Percentiles rank a stretch among this genome's conserved stretches.
Evolutionary conservation across 164 flowering plant species (phyloP).

Genomic region (Chimonanthus praecox): DNA sequence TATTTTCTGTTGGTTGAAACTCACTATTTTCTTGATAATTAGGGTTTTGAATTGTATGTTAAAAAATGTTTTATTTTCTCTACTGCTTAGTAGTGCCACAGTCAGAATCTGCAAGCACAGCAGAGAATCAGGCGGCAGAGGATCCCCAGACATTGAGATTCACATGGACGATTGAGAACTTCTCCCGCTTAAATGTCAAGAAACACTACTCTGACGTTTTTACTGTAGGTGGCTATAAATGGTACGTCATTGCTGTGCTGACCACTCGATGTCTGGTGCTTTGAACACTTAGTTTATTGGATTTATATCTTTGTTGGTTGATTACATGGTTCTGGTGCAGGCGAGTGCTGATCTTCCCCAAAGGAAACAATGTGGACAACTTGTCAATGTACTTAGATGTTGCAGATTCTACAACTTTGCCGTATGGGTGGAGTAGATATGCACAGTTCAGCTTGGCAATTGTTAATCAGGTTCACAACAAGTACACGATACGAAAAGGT

Average conservation of each 20-base stretch:
- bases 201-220: conserved; percentile 71
- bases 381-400: conserved; percentile 81
- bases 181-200: conserved; percentile 59
- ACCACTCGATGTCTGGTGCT: background rate
- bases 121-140: conserved; percentile 57
- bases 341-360: conserved; percentile 73
- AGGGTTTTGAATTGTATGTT: conserved; percentile 15
- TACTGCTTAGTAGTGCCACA: conserved; percentile 35
- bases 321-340: conserved; percentile 25
- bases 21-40: conserved; percentile 3
- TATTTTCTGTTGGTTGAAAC: background rate
- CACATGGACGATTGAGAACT: conserved; percentile 71
- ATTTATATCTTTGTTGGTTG: conserved; percentile 1
- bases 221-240: conserved; percentile 59
- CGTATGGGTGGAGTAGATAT: conserved; percentile 84
- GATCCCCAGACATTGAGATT: conserved; percentile 63
- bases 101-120: conserved; percentile 44
- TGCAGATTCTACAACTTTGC: conserved; percentile 58
- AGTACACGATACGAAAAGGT: conserved; percentile 67
- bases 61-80: background rate
- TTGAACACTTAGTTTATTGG: background rate
- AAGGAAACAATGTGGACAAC: conserved; percentile 80
- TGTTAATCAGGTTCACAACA: conserved; percentile 50
- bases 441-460: conserved; percentile 78
- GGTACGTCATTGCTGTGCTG: conserved; percentile 26